Percentiles rank a stretch among this genome's conserved stretches.
phyloP scores from a whole-genome alignment of 2,329 filamentous ascomycete genomes.

The Scedosporium boydii region DNA sequence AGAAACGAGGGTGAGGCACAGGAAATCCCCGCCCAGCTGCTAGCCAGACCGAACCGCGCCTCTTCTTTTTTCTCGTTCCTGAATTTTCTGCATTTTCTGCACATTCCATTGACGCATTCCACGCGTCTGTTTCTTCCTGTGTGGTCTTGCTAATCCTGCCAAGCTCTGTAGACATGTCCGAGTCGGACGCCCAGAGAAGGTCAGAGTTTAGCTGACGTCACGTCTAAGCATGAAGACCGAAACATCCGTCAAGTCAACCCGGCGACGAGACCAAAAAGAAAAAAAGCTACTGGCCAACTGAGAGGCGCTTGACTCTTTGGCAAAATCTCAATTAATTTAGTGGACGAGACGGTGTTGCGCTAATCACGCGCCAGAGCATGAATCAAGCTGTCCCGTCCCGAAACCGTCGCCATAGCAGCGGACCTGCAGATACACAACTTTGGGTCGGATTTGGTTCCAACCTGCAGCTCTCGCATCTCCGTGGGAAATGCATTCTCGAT shows the following conservation, averaged over 20 bases:
- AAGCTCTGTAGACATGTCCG: neutral
- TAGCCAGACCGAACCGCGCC: neutral
- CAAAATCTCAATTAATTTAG: neutral
- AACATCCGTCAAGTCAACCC: neutral
- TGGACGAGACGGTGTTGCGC: neutral
- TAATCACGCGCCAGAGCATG: neutral
- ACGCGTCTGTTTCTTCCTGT: neutral
- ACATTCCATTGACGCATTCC: neutral
- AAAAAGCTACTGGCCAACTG: neutral
- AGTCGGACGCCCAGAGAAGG: neutral
- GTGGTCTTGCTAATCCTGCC: neutral
- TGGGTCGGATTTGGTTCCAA: neutral
- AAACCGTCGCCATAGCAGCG: constrained; percentile 1
- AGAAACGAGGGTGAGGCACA: neutral
- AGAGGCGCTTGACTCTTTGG: neutral
- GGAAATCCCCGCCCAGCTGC: neutral
- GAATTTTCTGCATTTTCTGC: neutral
- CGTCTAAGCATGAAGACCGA: neutral
- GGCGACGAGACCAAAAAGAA: neutral
- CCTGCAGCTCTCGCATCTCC: neutral
- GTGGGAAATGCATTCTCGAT: neutral
- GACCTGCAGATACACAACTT: neutral
- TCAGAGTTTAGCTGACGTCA: neutral
- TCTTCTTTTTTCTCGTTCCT: neutral
- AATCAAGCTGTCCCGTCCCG: neutral